phyloP scores from a whole-genome alignment of 1,139 yeast species.

The Suhomyces choctaworum region DNA sequence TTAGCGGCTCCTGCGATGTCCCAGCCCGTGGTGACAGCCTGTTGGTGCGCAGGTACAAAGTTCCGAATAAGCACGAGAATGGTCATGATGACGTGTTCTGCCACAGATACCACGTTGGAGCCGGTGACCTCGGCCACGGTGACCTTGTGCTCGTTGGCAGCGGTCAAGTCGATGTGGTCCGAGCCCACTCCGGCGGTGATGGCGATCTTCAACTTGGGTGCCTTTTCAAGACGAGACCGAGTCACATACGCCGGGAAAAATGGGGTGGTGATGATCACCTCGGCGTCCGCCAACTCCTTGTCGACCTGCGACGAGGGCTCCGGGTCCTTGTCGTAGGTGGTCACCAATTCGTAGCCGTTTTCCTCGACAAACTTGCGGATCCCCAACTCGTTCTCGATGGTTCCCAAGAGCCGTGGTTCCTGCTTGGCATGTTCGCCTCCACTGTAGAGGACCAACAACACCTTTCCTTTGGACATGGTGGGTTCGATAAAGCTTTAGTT shows the following conservation, averaged over 20 bases:
- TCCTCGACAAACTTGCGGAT: conserved; percentile 62
- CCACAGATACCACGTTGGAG: conserved; percentile 76
- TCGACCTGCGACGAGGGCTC: conserved; percentile 56
- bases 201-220: conserved; percentile 70
- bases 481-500: too few species aligned
- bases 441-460: conserved; percentile 56
- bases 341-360: conserved; percentile 66
- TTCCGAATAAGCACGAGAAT: conserved; percentile 71
- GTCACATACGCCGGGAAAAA: conserved; percentile 82
- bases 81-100: conserved; percentile 79
- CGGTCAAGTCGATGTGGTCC: conserved; percentile 74
- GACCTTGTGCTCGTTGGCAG: conserved; percentile 64
- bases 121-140: conserved; percentile 82
- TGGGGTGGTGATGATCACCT: conserved; percentile 77
- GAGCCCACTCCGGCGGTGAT: conserved; percentile 87
- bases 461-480: conserved; percentile 35
- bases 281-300: conserved; percentile 67
- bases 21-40: conserved; percentile 61
- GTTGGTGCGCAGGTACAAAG: conserved; percentile 78
- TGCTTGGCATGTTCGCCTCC: conserved; percentile 60
- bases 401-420: conserved; percentile 63
- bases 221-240: conserved; percentile 63
- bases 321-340: conserved; percentile 75
- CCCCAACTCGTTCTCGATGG: conserved; percentile 77
- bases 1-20: conserved; percentile 78